Evolutionary conservation across 345 rosid genomes (phyloP).

Genomic region (Camelina neglecta): DNA sequence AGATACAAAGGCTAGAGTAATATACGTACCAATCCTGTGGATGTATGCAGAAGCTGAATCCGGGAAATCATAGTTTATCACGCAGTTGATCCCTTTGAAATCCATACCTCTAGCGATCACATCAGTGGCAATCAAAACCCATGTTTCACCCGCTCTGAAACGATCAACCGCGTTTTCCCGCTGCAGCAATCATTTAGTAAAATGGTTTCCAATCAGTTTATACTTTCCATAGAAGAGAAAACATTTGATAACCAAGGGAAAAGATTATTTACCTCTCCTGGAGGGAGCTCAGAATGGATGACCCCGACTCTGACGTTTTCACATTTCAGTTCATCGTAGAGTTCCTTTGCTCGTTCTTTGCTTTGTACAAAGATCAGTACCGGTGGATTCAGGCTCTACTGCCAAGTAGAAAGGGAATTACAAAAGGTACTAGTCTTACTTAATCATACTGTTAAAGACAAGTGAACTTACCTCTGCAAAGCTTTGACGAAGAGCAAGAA

Average conservation of each 20-base stretch:
- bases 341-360: conserved; percentile 89
- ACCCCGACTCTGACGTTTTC: conserved; percentile 80
- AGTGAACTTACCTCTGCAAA: conserved; percentile 75
- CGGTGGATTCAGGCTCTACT: conserved; percentile 91
- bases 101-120: conserved; percentile 98
- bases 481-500: conserved; percentile 89
- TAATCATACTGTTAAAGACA: not conserved
- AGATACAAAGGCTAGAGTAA: not conserved
- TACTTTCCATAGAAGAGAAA: not conserved
- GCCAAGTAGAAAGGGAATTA: conserved; percentile 49
- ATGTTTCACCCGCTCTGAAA: conserved; percentile 84
- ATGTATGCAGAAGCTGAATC: conserved; percentile 90
- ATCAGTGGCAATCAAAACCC: conserved; percentile 97
- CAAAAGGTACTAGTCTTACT: conserved; percentile 26
- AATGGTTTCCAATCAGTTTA: conserved; percentile 11
- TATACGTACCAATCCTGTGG: conserved; percentile 84
- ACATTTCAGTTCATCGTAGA: conserved; percentile 73
- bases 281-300: conserved; percentile 80
- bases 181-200: conserved; percentile 47
- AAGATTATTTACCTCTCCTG: conserved; percentile 62
- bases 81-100: conserved; percentile 93
- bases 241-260: conserved; percentile 12
- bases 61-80: conserved; percentile 93
- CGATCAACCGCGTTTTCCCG: conserved; percentile 78
- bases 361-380: conserved; percentile 90